phyloP scores from a whole-genome alignment of 2,329 filamentous ascomycete genomes.

The Bipolaris cookei region DNA sequence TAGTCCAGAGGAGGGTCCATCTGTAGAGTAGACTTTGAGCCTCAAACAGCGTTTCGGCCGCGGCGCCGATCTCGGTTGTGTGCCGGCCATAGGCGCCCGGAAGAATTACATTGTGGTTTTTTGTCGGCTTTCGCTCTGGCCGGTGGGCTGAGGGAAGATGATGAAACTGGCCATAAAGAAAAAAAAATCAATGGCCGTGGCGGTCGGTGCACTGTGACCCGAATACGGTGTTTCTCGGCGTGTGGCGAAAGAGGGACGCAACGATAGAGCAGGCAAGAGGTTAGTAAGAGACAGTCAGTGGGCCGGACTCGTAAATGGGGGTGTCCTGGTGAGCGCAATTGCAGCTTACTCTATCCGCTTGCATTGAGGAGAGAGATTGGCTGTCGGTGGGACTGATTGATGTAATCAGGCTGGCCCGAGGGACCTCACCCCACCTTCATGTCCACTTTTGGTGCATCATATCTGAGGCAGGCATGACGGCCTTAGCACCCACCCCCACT shows the following conservation, averaged over 20 bases:
- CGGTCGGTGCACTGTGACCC: slow-evolving; percentile 13
- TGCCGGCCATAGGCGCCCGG: slow-evolving; percentile 28
- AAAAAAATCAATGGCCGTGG: neutral
- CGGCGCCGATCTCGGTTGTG: slow-evolving; percentile 28
- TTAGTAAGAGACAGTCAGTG: slow-evolving; percentile 20
- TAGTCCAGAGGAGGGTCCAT: slow-evolving; percentile 3
- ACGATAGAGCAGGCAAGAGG: slow-evolving; percentile 10
- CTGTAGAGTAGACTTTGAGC: slow-evolving; percentile 21
- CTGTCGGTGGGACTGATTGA: slow-evolving; percentile 18
- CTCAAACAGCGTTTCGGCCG: slow-evolving; percentile 33
- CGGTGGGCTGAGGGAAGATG: slow-evolving; percentile 5
- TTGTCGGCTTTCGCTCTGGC: neutral
- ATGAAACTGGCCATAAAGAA: neutral
- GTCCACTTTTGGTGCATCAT: slow-evolving; percentile 14
- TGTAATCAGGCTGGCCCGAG: slow-evolving; percentile 20
- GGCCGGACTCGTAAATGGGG: neutral
- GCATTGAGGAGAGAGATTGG: neutral
- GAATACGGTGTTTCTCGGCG: slow-evolving; percentile 15
- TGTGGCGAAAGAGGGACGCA: slow-evolving; percentile 5
- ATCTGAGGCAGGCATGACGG: slow-evolving; percentile 18
- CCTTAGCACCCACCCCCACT: slow-evolving; percentile 17
- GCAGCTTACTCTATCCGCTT: slow-evolving; percentile 13
- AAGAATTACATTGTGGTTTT: slow-evolving; percentile 27
- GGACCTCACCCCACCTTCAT: slow-evolving; percentile 18
- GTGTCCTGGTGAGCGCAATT: neutral